phyloP scores from a whole-genome alignment of 495 filamentous ascomycete genomes.

The Xylaria grammica region DNA sequence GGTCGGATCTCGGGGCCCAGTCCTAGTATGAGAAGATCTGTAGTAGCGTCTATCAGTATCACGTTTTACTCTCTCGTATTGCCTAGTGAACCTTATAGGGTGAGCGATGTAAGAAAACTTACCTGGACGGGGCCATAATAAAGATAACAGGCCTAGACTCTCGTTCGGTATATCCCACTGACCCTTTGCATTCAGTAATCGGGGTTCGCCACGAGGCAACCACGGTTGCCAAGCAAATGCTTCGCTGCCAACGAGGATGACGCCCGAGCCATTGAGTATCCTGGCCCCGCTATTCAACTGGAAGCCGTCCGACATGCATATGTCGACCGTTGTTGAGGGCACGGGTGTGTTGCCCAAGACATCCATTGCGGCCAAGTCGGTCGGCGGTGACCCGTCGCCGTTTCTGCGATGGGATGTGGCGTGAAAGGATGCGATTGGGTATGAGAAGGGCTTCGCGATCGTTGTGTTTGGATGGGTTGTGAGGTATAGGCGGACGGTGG shows the following conservation, averaged over 20 bases:
- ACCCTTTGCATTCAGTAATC: constrained; percentile 73
- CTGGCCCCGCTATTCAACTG: constrained; percentile 76
- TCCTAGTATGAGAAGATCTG: constrained; percentile 89
- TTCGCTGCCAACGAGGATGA: constrained; percentile 82
- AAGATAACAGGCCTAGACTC: constrained; percentile 75
- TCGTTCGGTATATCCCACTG: constrained; percentile 77
- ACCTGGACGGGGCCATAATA: constrained; percentile 94
- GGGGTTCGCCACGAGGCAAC: constrained; percentile 50
- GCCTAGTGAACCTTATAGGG: not conserved
- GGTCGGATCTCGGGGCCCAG: constrained; percentile 76
- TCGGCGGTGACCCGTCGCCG: constrained; percentile 47
- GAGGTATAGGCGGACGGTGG: constrained; percentile 5
- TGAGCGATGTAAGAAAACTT: constrained; percentile 35
- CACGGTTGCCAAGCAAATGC: constrained; percentile 89
- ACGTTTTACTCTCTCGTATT: constrained; percentile 4
- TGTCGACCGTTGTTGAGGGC: constrained; percentile 83
- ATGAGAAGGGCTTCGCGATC: not conserved
- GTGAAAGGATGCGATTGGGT: constrained; percentile 12
- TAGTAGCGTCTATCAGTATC: constrained; percentile 6
- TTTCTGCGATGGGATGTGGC: constrained; percentile 20
- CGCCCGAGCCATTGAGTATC: constrained; percentile 66
- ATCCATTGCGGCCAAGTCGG: constrained; percentile 77
- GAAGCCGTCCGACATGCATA: constrained; percentile 78
- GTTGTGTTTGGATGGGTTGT: not conserved
- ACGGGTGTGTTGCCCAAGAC: constrained; percentile 76